These are phyloP conservation scores for Peronosclerospora sorghi DNA, from an alignment of 352 stramenopile genomes.

Conservation along the genomic window DNA sequence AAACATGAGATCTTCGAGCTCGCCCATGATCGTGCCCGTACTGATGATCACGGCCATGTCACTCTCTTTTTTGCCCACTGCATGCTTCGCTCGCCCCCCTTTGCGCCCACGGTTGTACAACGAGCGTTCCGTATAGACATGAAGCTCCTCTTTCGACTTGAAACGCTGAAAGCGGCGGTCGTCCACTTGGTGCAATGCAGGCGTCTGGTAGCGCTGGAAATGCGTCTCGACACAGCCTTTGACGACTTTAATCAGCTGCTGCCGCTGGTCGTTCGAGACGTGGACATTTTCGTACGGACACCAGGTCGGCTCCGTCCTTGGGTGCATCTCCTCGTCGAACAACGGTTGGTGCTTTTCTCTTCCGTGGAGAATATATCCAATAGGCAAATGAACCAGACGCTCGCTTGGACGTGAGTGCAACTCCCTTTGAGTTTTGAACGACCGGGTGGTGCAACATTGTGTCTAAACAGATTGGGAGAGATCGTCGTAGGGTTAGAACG, in stretches of 20 bases:
- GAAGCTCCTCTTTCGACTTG: constrained; percentile 29
- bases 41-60: constrained; percentile 7
- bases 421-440: too few relatives aligned
- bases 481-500: too few relatives aligned
- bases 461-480: too few relatives aligned
- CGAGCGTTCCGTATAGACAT: constrained; percentile 29
- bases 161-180: constrained; percentile 26
- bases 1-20: constrained; percentile 14
- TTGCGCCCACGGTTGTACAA: constrained; percentile 3
- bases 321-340: too few relatives aligned
- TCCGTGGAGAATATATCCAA: too few relatives aligned
- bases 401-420: too few relatives aligned
- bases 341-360: too few relatives aligned
- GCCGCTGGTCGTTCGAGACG: constrained; percentile 11
- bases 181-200: constrained; percentile 21
- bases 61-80: constrained; percentile 4
- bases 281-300: constrained; percentile 16
- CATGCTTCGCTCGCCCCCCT: not conserved
- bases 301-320: too few relatives aligned
- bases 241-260: constrained; percentile 21
- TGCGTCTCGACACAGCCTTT: constrained; percentile 20
- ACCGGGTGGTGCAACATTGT: too few relatives aligned
- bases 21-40: constrained; percentile 4
- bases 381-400: too few relatives aligned
- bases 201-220: constrained; percentile 31